Evolutionary conservation across 441 rosid species (phyloP).

Genomic region (Adansonia madagascariensis): DNA sequence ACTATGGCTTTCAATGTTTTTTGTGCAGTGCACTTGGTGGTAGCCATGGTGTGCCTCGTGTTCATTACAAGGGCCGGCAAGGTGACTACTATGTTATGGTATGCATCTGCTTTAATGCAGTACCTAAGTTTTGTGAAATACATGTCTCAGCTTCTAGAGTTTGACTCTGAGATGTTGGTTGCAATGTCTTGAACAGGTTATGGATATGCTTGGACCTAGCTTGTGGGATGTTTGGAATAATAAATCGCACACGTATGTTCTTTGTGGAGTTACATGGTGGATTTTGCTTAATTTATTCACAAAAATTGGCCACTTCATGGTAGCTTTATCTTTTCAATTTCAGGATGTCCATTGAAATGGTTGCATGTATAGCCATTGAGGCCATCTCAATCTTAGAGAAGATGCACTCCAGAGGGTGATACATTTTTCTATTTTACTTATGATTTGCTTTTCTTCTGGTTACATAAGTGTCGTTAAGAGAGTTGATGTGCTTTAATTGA

Average conservation of each 20-base stretch:
- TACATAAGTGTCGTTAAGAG: not conserved
- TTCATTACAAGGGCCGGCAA: conserved; percentile 88
- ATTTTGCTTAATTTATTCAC: conserved; percentile 17
- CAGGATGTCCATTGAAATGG: conserved; percentile 98
- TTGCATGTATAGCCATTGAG: conserved; percentile 96
- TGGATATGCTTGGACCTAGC: conserved; percentile 95
- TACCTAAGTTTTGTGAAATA: not conserved
- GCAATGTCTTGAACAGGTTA: conserved; percentile 58
- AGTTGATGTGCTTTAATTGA: not conserved
- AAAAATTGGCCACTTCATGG: conserved; percentile 9
- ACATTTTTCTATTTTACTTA: not conserved
- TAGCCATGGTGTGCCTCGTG: conserved; percentile 93
- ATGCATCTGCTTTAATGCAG: conserved; percentile 33
- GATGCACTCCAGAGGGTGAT: conserved; percentile 86
- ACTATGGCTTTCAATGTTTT: conserved; percentile 27
- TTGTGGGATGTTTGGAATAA: conserved; percentile 98
- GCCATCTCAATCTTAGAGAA: conserved; percentile 91
- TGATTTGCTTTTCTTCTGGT: conserved; percentile 6
- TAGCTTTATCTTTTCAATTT: conserved; percentile 28
- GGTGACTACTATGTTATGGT: conserved; percentile 96
- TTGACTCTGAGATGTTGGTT: conserved; percentile 15
- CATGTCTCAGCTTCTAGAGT: not conserved
- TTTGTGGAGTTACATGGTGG: conserved; percentile 3
- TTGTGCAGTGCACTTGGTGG: conserved; percentile 83
- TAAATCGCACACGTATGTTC: conserved; percentile 70